Evolutionary conservation across 73 alveolate genomes (phyloP).

Genomic region (Symbiodinium natans): DNA sequence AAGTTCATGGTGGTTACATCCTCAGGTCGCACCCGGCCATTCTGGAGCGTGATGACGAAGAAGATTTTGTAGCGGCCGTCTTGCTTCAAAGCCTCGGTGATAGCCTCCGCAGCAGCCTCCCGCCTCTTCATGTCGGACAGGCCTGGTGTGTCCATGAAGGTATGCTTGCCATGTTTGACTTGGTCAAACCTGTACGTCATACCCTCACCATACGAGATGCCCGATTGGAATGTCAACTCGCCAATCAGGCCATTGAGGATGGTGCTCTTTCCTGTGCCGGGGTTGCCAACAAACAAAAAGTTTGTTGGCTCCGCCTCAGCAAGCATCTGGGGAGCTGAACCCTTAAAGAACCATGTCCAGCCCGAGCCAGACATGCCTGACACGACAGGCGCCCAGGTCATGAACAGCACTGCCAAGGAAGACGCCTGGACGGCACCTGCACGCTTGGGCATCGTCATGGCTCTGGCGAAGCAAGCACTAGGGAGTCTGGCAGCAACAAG

Average conservation of each 20-base stretch:
- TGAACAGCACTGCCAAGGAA: too few relatives aligned
- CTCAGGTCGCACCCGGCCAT: slow-evolving; percentile 2
- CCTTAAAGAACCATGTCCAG: too few relatives aligned
- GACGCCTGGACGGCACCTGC: too few relatives aligned
- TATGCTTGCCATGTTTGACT: neutral
- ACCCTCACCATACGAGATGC: slow-evolving; percentile 36
- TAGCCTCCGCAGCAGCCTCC: slow-evolving; percentile 38
- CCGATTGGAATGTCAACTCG: slow-evolving; percentile 16
- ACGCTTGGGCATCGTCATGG: too few relatives aligned
- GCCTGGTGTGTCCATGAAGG: slow-evolving; percentile 51
- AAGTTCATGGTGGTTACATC: slow-evolving; percentile 17
- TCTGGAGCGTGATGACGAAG: neutral
- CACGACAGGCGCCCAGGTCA: too few relatives aligned
- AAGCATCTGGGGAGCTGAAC: too few relatives aligned
- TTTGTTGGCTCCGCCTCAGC: too few relatives aligned
- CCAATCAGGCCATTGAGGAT: slow-evolving; percentile 57
- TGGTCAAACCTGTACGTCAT: slow-evolving; percentile 21
- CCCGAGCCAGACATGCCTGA: too few relatives aligned
- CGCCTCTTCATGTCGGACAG: slow-evolving; percentile 13
- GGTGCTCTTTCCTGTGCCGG: slow-evolving; percentile 86
- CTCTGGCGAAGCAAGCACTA: too few relatives aligned
- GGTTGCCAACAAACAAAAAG: slow-evolving; percentile 42
- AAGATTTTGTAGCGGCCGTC: slow-evolving; percentile 53
- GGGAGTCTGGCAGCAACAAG: too few relatives aligned
- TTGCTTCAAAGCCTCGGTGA: slow-evolving; percentile 59